These are phyloP conservation scores for Neurospora intermedia DNA, from an alignment of 495 filamentous ascomycete species.

Conservation along the genomic window DNA sequence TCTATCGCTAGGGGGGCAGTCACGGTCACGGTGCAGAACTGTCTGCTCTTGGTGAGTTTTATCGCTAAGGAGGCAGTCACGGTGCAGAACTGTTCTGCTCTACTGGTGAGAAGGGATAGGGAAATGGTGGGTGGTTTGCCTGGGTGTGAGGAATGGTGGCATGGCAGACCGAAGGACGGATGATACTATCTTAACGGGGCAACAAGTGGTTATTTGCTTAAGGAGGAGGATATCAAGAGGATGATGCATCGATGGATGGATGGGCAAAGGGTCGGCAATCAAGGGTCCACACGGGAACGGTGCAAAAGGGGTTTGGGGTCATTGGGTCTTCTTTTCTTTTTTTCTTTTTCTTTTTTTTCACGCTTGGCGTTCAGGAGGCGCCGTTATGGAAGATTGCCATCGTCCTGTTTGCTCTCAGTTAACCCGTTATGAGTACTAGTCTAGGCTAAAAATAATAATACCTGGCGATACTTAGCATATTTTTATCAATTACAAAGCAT, in stretches of 20 bases:
- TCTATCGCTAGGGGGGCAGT: constrained; percentile 57
- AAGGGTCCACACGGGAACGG: background rate
- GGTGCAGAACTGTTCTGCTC: too few relatives aligned
- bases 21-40: too few relatives aligned
- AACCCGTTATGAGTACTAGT: background rate
- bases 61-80: constrained; percentile 46
- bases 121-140: background rate
- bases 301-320: background rate
- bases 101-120: background rate
- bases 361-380: background rate
- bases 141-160: too few relatives aligned
- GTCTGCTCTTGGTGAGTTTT: constrained; percentile 66
- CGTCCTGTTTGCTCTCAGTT: background rate
- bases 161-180: background rate
- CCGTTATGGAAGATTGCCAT: background rate
- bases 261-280: background rate
- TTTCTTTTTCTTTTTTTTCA: background rate
- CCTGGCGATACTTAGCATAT: background rate
- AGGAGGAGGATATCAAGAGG: background rate
- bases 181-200: background rate
- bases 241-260: background rate
- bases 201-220: background rate
- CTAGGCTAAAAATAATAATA: background rate
- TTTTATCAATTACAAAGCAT: background rate
- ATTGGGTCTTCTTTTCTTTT: background rate